phyloP scores from a whole-genome alignment of 257 asterid species.

The Solanum pimpinellifolium region DNA sequence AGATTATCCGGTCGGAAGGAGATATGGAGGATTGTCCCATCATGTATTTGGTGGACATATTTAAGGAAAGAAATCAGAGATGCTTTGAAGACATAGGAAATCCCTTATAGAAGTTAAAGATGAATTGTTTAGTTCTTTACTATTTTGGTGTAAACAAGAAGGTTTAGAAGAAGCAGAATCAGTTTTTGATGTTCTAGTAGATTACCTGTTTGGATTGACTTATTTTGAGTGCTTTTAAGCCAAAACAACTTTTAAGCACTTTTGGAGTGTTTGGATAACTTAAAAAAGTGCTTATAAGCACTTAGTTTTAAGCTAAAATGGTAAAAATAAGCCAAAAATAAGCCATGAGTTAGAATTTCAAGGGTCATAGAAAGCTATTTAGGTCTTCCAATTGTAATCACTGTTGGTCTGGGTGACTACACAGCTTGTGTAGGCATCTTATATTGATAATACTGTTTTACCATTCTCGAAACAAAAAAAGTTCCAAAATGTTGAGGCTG shows the following conservation, averaged over 20 bases:
- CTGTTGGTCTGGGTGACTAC: neutral
- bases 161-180: neutral
- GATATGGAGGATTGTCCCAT: neutral
- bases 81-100: neutral
- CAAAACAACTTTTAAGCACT: neutral
- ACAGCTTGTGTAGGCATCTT: neutral
- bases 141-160: neutral
- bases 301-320: neutral
- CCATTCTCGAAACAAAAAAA: neutral
- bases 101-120: neutral
- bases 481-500: neutral
- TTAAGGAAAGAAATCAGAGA: neutral
- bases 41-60: neutral
- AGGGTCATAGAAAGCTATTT: neutral
- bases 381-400: neutral
- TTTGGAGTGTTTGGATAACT: neutral
- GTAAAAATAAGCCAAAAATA: neutral
- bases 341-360: neutral
- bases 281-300: neutral
- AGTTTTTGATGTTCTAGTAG: neutral
- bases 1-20: neutral
- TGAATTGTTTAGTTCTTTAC: neutral
- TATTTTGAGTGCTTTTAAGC: neutral
- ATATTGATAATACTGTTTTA: neutral
- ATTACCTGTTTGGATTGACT: neutral